A percentile compares a stretch with the other conserved stretches of the same genome.
These are phyloP conservation scores for Mucor racemosus DNA, from an alignment of 371 early-diverging fungal genomes.

Conservation along the genomic window DNA sequence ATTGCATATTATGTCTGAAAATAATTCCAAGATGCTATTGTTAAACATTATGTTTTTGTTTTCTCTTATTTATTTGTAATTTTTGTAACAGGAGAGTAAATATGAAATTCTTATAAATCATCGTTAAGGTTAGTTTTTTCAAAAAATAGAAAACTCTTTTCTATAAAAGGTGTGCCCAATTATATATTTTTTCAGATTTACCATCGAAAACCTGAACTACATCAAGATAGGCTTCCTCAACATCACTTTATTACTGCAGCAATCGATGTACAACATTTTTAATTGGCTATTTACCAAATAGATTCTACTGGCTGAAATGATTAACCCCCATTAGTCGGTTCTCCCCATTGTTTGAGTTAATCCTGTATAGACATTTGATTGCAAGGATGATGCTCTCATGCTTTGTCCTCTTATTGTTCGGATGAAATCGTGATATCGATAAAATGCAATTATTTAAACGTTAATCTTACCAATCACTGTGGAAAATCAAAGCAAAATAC, in stretches of 20 bases:
- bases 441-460: neutral
- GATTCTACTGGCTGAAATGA: conserved; percentile 1
- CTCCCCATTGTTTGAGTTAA: conserved; percentile 22
- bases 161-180: too few relatives aligned
- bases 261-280: neutral
- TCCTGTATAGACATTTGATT: neutral
- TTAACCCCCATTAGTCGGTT: conserved; percentile 3
- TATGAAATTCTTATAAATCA: too few relatives aligned
- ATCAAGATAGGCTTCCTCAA: neutral
- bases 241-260: neutral
- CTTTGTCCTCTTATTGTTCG: neutral
- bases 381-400: neutral
- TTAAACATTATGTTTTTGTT: too few relatives aligned
- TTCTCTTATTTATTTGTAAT: too few relatives aligned
- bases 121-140: too few relatives aligned
- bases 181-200: too few relatives aligned
- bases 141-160: too few relatives aligned
- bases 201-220: too few relatives aligned
- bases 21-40: too few relatives aligned
- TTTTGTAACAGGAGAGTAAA: too few relatives aligned
- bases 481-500: neutral
- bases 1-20: too few relatives aligned
- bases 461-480: neutral
- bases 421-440: conserved; percentile 9
- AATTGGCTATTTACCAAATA: neutral